Evolutionary conservation across 768 basidiomycete genomes (phyloP), one percentile per base, ranked within the genome.

Genomic region (Boletus tylopilopsis): DNA sequence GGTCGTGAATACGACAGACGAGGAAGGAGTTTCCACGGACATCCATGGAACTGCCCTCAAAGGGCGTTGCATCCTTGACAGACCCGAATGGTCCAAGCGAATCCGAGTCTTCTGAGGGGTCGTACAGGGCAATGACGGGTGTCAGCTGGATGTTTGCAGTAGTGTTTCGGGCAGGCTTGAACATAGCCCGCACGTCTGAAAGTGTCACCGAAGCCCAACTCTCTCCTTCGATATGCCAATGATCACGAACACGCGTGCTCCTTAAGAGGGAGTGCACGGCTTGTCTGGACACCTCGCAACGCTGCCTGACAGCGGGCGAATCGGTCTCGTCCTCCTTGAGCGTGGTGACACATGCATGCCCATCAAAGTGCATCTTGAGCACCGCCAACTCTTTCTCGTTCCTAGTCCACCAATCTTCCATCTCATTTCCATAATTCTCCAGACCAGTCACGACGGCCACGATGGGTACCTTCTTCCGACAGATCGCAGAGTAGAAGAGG

Each of bases 301-400:
- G 64, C 11, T 57, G 53, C 23, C 53, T 67, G 54, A 65, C 60
- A 16, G 52, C 29, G 11, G 65, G 65, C 8, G 65, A 65, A 25
- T 67, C 60, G 42, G 64, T 63, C 50, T 57, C 64, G 50, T 62
- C 54, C 3, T 42, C 47, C 30, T 64, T 53, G 43, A 65, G 69
- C 34, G 73, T 70, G 22, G 73, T 74, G 49, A 75, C 63, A 49
- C 71, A 73, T 6, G 71, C 73, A 47, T 71, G 69, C 7, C 61
- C 70, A 29, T 54, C 52, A 42, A 73, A 71, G 38, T 53, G 47
- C 64, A 73, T 67, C 32, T 60, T 62, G 51, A 65, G 59, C 40
- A 13, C 33, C 25, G 49, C 32, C 36, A 72, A 59, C 48, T 66
- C 67, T 35, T 34, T 36, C 32, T 58, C 55, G 45, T 73, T 73